These are phyloP conservation scores for Oxyria digyna DNA, from an alignment of 148 eudicot genomes.

Conservation along the genomic window DNA sequence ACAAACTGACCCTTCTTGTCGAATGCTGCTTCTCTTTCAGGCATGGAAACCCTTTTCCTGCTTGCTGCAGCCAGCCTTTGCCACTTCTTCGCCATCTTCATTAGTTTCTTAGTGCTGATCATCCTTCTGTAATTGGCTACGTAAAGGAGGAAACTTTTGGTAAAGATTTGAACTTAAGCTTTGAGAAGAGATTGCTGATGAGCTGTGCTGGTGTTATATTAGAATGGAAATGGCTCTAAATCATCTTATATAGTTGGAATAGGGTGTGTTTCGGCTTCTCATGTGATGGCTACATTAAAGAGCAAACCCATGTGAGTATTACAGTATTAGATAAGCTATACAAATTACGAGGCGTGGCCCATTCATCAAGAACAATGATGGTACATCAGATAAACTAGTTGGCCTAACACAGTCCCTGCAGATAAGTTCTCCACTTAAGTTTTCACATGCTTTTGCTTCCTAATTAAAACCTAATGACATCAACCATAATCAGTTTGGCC, in stretches of 20 bases:
- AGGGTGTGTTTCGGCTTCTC: no score
- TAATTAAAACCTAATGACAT: not conserved
- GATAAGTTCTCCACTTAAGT: not conserved
- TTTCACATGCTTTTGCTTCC: not conserved
- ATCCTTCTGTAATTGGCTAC: not conserved
- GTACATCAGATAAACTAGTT: not conserved
- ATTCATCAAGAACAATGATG: no score
- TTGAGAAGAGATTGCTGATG: not conserved
- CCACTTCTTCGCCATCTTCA: conserved; percentile 16
- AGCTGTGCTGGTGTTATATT: no score
- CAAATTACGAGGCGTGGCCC: no score
- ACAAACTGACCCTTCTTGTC: conserved; percentile 18
- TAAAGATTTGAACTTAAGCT: not conserved
- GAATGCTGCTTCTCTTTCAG: not conserved
- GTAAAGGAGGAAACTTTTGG: not conserved
- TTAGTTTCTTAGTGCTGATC: conserved; percentile 12
- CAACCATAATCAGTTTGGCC: not conserved
- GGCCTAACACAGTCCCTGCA: not conserved
- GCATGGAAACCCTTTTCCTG: conserved; percentile 13
- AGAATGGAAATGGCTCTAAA: no score
- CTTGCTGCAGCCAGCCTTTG: conserved; percentile 8
- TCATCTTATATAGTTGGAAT: no score
- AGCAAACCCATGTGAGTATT: no score
- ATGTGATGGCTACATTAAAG: no score
- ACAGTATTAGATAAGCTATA: no score